Percentiles rank a stretch among this genome's conserved stretches.
phyloP scores from a whole-genome alignment of 805 yeast genomes.

The Hanseniaspora jakobsenii region DNA sequence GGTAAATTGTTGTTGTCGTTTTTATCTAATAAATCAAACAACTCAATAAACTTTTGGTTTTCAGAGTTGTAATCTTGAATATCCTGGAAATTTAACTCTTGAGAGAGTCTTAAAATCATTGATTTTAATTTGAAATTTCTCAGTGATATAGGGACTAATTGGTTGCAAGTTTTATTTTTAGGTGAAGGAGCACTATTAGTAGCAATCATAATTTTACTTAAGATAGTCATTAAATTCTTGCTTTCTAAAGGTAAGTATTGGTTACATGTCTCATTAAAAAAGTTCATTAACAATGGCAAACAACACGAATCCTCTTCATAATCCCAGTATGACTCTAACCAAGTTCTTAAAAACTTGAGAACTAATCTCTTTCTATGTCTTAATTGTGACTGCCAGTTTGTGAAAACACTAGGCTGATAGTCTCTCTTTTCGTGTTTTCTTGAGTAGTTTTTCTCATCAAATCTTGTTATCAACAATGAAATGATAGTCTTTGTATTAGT shows the following conservation, averaged over 20 bases:
- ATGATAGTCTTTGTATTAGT: conserved; percentile 54
- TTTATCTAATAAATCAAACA: conserved; percentile 42
- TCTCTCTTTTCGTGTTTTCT: conserved; percentile 31
- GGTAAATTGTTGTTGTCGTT: conserved; percentile 29
- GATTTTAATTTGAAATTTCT: conserved; percentile 11
- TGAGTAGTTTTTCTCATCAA: conserved; percentile 37
- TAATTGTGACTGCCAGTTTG: conserved; percentile 30
- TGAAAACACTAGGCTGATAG: conserved; percentile 3
- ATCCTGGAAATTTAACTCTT: neutral
- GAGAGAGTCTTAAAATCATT: conserved; percentile 8
- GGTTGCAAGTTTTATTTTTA: conserved; percentile 16
- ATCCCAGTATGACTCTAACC: conserved; percentile 90
- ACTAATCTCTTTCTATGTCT: conserved; percentile 56
- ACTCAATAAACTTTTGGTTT: conserved; percentile 35
- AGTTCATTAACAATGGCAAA: conserved; percentile 59
- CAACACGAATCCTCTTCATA: conserved; percentile 45
- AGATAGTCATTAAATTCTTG: conserved; percentile 46
- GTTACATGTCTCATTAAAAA: conserved; percentile 69
- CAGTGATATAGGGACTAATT: conserved; percentile 16
- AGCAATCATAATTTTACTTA: conserved; percentile 46
- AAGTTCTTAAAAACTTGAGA: conserved; percentile 55
- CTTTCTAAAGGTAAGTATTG: conserved; percentile 52
- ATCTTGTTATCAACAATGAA: conserved; percentile 54
- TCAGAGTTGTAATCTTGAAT: conserved; percentile 28
- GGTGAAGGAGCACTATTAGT: conserved; percentile 17